These are phyloP conservation scores for Didymella arachidicola DNA, from an alignment of 2,329 filamentous ascomycete species.

Conservation along the genomic window DNA sequence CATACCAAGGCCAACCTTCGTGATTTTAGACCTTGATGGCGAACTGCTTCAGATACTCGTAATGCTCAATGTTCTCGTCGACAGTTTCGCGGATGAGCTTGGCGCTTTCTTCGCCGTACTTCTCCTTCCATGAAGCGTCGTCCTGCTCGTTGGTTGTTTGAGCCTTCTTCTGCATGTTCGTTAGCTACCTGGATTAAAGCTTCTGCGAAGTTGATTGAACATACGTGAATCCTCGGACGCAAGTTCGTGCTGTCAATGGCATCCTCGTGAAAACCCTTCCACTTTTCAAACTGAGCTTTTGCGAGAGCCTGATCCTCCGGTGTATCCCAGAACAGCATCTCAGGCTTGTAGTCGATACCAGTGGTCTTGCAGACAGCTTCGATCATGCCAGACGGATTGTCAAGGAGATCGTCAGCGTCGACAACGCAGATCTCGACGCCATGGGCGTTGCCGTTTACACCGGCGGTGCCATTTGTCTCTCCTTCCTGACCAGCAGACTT, in stretches of 20 bases:
- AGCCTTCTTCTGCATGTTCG: conserved; percentile 62
- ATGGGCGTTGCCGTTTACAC: conserved; percentile 44
- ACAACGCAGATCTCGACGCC: conserved; percentile 79
- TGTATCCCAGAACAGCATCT: conserved; percentile 86
- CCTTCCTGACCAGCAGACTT: conserved; percentile 61
- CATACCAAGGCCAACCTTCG: conserved; percentile 23
- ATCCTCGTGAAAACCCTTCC: conserved; percentile 96
- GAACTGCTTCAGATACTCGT: conserved; percentile 84
- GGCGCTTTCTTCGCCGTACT: conserved; percentile 75
- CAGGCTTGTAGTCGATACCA: conserved; percentile 74
- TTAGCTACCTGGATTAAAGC: conserved; percentile 15
- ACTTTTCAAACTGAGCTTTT: conserved; percentile 85
- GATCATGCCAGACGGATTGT: conserved; percentile 79
- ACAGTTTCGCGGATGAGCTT: conserved; percentile 75
- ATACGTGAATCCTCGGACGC: conserved; percentile 70
- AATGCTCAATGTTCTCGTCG: conserved; percentile 74
- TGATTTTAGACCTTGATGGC: conserved; percentile 61
- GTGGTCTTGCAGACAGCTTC: conserved; percentile 82
- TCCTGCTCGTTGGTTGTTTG: conserved; percentile 70
- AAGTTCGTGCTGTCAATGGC: conserved; percentile 83
- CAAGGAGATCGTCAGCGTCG: conserved; percentile 92
- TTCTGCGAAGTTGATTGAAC: conserved; percentile 30
- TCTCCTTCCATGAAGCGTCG: conserved; percentile 74
- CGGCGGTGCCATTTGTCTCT: conserved; percentile 46
- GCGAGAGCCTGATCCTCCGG: conserved; percentile 75